Conservation (phyloP, 352 stramenopile genomes). For the Globisporangium yorkense region DNA sequence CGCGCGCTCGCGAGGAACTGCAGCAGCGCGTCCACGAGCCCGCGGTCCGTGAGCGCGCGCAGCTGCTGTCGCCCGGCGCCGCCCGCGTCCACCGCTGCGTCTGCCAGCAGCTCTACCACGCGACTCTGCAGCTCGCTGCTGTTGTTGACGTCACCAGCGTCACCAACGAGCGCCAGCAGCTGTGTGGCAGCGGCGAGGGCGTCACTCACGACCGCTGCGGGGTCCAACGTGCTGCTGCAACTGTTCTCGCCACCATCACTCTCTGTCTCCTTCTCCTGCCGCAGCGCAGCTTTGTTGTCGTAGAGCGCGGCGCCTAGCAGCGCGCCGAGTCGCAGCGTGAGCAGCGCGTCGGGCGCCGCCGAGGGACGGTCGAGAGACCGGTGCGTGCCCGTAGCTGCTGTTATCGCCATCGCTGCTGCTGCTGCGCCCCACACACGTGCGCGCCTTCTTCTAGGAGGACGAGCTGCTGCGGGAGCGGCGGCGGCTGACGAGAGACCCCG, state of each 20-base stretch:
- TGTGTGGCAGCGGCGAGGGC: background rate
- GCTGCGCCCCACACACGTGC: too few relatives aligned
- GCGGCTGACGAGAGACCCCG: too few relatives aligned
- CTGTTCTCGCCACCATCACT: background rate
- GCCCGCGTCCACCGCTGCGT: background rate
- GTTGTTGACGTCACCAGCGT: background rate
- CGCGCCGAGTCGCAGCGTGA: slow-evolving; percentile 9
- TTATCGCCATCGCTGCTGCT: too few relatives aligned
- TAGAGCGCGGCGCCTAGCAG: slow-evolving; percentile 8
- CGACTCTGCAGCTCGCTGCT: slow-evolving; percentile 1
- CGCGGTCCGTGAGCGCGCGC: background rate
- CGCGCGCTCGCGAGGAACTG: slow-evolving; percentile 6
- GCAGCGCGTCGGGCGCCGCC: background rate
- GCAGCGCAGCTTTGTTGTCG: background rate
- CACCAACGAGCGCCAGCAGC: background rate
- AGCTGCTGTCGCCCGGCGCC: background rate
- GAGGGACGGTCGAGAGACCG: background rate
- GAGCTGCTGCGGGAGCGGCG: too few relatives aligned
- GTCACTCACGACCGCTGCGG: background rate
- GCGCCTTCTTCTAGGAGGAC: too few relatives aligned
- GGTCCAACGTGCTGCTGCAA: background rate
- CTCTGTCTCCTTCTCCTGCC: too few relatives aligned
- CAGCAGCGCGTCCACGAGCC: slow-evolving; percentile 7
- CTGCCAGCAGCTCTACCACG: slow-evolving; percentile 4
- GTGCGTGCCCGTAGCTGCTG: too few relatives aligned